Evolutionary conservation across 1,284 basidiomycete genomes (phyloP).

Genomic region (Quambalaria eucalypti): DNA sequence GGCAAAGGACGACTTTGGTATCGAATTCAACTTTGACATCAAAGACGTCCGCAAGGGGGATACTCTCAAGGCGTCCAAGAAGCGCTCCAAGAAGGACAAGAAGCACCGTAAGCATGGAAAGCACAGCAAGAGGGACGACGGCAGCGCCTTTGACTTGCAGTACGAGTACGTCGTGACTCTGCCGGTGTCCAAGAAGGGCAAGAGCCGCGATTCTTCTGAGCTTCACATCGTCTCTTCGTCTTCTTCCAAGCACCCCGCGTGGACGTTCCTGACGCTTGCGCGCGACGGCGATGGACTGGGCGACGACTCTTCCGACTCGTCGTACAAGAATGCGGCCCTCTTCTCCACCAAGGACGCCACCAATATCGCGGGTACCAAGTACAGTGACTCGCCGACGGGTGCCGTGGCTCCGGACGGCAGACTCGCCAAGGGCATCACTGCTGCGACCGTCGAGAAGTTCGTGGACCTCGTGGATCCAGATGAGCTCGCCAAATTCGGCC

Average conservation of each 20-base stretch:
- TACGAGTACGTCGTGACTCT: conserved; percentile 61
- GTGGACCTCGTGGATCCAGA: conserved; percentile 54
- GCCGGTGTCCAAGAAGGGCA: conserved; percentile 55
- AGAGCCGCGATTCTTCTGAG: conserved; percentile 56
- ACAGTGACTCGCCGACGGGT: conserved; percentile 55
- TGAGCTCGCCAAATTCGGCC: conserved; percentile 53
- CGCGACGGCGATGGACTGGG: conserved; percentile 60
- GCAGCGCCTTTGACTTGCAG: conserved; percentile 17
- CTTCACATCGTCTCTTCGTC: conserved; percentile 54
- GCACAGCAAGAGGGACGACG: too few species aligned
- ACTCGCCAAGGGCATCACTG: conserved; percentile 52
- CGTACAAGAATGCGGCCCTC: conserved; percentile 52
- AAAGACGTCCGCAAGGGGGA: conserved; percentile 53
- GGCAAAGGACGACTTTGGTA: conserved; percentile 13
- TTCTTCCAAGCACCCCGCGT: too few species aligned
- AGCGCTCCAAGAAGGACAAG: too few species aligned
- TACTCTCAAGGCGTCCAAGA: conserved; percentile 55
- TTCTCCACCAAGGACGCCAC: conserved; percentile 55
- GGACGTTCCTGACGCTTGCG: conserved; percentile 55
- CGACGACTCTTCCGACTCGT: conserved; percentile 52
- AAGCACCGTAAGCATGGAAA: too few species aligned
- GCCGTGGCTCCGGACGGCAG: conserved; percentile 55
- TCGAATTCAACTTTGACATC: conserved; percentile 17
- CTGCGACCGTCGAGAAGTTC: conserved; percentile 56
- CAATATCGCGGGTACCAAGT: conserved; percentile 57